A percentile compares a stretch with the other conserved stretches of the same genome.
Evolutionary conservation across 257 asterid genomes (phyloP).

Genomic region (Solanum okadae): DNA sequence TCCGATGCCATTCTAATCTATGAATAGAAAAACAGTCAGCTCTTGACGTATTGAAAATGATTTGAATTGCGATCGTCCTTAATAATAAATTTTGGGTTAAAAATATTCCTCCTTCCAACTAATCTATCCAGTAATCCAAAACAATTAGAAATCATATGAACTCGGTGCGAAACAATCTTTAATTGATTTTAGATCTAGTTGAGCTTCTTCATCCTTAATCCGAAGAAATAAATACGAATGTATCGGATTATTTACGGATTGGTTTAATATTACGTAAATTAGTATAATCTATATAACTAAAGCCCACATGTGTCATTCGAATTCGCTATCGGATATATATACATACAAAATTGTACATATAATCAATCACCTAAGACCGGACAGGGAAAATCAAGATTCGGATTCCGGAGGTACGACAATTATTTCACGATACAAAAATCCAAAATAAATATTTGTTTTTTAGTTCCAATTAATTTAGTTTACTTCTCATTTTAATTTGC

Average conservation of each 20-base stretch:
- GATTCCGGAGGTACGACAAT: not conserved
- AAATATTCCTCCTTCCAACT: not conserved
- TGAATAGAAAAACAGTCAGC: not conserved
- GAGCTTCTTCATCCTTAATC: not conserved
- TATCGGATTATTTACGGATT: not conserved
- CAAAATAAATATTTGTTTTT: not conserved
- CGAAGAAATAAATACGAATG: not conserved
- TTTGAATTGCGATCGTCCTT: not conserved
- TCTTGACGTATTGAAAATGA: not conserved
- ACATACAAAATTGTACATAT: not conserved
- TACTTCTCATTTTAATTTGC: not conserved
- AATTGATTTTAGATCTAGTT: not conserved
- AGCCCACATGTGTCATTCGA: not conserved
- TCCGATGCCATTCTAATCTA: not conserved
- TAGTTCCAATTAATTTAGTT: too few species aligned
- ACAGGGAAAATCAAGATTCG: not conserved
- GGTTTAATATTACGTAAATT: not conserved
- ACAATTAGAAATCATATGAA: too few species aligned
- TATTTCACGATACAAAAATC: not conserved
- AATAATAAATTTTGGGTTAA: not conserved
- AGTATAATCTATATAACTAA: not conserved
- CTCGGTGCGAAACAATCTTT: too few species aligned
- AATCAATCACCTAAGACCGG: not conserved
- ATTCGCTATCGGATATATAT: not conserved
- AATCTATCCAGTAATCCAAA: not conserved